Conservation (phyloP, 2,329 filamentous ascomycete species). For the Juglanconis oblonga region DNA sequence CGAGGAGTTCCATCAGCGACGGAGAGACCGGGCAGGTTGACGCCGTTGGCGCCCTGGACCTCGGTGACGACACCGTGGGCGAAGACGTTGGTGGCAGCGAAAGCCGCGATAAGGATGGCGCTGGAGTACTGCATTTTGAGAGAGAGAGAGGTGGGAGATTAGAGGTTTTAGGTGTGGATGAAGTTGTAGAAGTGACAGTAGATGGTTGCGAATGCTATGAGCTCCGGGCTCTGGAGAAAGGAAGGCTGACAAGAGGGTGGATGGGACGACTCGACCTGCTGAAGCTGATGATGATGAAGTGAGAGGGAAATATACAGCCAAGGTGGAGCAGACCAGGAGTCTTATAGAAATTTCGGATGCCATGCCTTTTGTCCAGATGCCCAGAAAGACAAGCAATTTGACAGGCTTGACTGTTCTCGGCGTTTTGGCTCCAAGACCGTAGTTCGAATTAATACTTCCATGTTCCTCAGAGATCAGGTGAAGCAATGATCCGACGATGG, state of each 20-base stretch:
- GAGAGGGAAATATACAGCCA: neutral
- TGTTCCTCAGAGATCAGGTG: slow-evolving; percentile 20
- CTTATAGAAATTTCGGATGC: slow-evolving; percentile 19
- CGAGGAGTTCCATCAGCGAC: slow-evolving; percentile 65
- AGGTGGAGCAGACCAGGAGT: slow-evolving; percentile 2
- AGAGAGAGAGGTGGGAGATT: neutral
- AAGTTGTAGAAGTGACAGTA: neutral
- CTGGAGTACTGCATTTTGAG: slow-evolving; percentile 30
- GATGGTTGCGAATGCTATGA: slow-evolving; percentile 1
- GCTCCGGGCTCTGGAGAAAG: slow-evolving; percentile 15
- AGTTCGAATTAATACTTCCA: neutral
- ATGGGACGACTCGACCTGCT: slow-evolving; percentile 1
- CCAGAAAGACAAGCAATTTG: neutral
- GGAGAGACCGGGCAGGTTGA: slow-evolving; percentile 60
- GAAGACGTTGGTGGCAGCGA: slow-evolving; percentile 47
- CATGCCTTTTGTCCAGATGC: slow-evolving; percentile 9
- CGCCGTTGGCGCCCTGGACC: slow-evolving; percentile 58
- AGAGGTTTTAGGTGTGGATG: neutral
- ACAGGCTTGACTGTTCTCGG: slow-evolving; percentile 12
- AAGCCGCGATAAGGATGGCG: slow-evolving; percentile 42
- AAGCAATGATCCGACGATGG: slow-evolving; percentile 20
- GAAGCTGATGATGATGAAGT: slow-evolving; percentile 15
- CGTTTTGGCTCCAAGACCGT: neutral
- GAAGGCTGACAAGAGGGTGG: slow-evolving; percentile 8
- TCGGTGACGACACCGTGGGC: slow-evolving; percentile 58